Conservation (phyloP, 1,284 basidiomycete species). For the Rhodotorula mucilaginosa region DNA sequence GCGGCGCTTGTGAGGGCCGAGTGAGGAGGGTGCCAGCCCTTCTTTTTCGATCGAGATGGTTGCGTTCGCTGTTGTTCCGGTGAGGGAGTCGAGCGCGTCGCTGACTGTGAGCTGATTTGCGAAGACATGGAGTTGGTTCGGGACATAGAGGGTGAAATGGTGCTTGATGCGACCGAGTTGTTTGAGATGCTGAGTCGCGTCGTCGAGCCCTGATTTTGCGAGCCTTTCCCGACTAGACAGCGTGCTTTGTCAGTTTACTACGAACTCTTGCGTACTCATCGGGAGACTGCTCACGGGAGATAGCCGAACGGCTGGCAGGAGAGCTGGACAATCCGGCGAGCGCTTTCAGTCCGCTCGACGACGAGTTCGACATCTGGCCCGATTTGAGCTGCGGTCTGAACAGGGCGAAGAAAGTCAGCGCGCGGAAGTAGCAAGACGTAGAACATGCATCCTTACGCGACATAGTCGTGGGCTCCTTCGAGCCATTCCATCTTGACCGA, state of each 20-base stretch:
- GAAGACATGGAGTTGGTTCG: conserved; percentile 20
- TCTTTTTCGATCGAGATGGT: background rate
- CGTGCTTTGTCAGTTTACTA: background rate
- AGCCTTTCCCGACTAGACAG: background rate
- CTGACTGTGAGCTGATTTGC: background rate
- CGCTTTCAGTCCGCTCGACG: conserved; percentile 1
- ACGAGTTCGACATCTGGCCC: conserved; percentile 9
- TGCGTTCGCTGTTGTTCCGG: background rate
- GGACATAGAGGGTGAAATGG: background rate
- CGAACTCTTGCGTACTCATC: background rate
- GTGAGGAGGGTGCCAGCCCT: conserved; percentile 6
- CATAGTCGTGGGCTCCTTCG: conserved; percentile 37
- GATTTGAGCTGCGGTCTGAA: conserved; percentile 26
- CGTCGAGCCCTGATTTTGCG: background rate
- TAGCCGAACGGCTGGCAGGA: conserved; percentile 47
- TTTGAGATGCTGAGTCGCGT: background rate
- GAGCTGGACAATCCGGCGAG: conserved; percentile 10
- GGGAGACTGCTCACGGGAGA: conserved; percentile 54
- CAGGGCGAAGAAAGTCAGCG: background rate
- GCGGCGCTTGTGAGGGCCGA: background rate
- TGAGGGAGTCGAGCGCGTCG: background rate
- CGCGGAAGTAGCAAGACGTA: background rate
- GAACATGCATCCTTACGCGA: conserved; percentile 23
- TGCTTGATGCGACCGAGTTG: background rate
- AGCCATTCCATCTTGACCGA: conserved; percentile 43